phyloP scores from a whole-genome alignment of 345 rosid species.

The Citrus reticulata region DNA sequence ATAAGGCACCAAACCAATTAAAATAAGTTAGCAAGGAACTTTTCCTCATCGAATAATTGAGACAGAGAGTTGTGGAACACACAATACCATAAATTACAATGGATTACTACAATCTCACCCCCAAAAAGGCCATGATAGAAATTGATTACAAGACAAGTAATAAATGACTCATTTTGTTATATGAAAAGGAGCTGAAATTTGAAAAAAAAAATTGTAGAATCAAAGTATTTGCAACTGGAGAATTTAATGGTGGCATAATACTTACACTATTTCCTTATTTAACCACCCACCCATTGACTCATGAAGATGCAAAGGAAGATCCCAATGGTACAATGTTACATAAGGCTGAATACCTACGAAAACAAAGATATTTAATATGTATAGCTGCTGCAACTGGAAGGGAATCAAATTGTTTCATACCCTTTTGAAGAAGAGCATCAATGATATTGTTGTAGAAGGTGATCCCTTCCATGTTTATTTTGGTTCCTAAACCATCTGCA shows the following conservation, averaged over 20 bases:
- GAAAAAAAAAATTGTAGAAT: background rate
- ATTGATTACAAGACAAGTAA: background rate
- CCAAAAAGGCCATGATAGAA: background rate
- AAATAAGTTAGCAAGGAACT: background rate
- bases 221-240: background rate
- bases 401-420: constrained; percentile 34
- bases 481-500: constrained; percentile 68
- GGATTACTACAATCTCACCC: background rate
- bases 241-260: constrained; percentile 7
- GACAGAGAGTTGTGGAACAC: background rate
- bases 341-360: constrained; percentile 66
- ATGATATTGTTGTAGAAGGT: constrained; percentile 62
- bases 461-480: constrained; percentile 59
- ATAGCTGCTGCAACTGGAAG: constrained; percentile 13
- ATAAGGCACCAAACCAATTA: background rate
- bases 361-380: constrained; percentile 11
- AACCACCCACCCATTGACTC: constrained; percentile 81
- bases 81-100: background rate
- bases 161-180: background rate
- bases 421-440: constrained; percentile 59
- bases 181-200: background rate
- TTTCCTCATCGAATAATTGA: background rate
- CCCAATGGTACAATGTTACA: constrained; percentile 85
- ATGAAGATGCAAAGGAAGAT: constrained; percentile 81
- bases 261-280: constrained; percentile 73